These are phyloP conservation scores for Prosopis cineraria DNA, from an alignment of 306 rosid genomes.

Conservation along the genomic window DNA sequence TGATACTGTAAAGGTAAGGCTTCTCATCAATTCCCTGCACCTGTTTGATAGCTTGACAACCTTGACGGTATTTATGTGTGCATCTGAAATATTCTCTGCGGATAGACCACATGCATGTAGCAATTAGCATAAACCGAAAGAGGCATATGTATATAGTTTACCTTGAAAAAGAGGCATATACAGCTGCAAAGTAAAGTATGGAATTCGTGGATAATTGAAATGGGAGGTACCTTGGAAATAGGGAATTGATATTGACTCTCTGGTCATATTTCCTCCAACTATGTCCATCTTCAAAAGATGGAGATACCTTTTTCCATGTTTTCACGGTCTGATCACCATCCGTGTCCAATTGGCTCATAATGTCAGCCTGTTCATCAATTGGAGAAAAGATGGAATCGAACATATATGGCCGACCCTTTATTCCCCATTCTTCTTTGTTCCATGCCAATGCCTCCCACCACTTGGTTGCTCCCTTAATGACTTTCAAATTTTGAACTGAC, in stretches of 20 bases:
- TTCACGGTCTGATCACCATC: too few species aligned
- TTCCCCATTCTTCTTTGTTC: too few species aligned
- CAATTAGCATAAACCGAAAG: neutral
- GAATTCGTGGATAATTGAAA: neutral
- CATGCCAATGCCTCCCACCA: too few species aligned
- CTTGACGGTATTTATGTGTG: slow-evolving; percentile 43
- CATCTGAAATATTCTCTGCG: slow-evolving; percentile 47
- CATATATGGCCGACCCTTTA: too few species aligned
- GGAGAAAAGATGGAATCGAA: too few species aligned
- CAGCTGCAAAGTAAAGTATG: neutral
- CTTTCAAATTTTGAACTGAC: neutral
- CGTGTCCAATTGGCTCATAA: too few species aligned
- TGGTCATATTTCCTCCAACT: neutral
- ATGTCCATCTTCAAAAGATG: too few species aligned
- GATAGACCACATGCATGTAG: neutral
- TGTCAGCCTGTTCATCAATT: too few species aligned
- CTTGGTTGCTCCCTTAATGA: neutral
- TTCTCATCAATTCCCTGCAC: slow-evolving; percentile 42
- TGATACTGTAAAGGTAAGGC: slow-evolving; percentile 37
- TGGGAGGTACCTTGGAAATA: neutral
- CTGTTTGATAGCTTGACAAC: slow-evolving; percentile 48
- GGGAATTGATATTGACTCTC: neutral
- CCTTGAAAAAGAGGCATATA: neutral
- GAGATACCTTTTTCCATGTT: too few species aligned
- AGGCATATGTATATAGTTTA: neutral